A percentile compares a stretch with the other conserved stretches of the same genome.
These are phyloP conservation scores for Capsicum baccatum DNA, from an alignment of 257 asterid genomes.

Conservation along the genomic window DNA sequence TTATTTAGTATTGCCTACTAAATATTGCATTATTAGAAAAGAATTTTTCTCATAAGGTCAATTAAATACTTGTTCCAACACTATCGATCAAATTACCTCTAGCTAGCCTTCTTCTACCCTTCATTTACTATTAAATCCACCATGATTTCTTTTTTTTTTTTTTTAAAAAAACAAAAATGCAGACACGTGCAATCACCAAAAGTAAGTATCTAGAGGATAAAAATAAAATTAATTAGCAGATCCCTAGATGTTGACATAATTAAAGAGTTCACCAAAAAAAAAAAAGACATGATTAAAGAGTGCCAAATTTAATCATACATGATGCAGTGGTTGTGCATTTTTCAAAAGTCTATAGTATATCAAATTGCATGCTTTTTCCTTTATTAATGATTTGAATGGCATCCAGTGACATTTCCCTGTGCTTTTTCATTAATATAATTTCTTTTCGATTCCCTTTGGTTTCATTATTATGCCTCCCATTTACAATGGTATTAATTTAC, in stretches of 20 bases:
- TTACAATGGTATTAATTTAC: not conserved
- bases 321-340: not conserved
- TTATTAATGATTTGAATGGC: constrained; percentile 29
- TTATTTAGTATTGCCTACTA: too few species aligned
- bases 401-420: constrained; percentile 10
- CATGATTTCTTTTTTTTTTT: too few species aligned
- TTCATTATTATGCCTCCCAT: constrained; percentile 28
- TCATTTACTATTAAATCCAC: too few species aligned
- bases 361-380: constrained; percentile 5
- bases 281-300: not conserved
- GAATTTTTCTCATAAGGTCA: too few species aligned
- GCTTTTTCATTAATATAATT: not conserved
- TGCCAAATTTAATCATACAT: not conserved
- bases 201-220: not conserved
- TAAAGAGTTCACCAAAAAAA: not conserved
- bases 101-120: too few species aligned
- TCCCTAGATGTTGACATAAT: constrained; percentile 3
- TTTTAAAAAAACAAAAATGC: too few species aligned
- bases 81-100: too few species aligned
- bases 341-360: constrained; percentile 2
- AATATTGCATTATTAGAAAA: too few species aligned
- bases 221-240: constrained; percentile 8
- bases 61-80: too few species aligned
- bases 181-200: constrained; percentile 15
- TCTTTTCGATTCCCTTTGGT: not conserved